phyloP scores from a whole-genome alignment of 352 stramenopile species.

The Phytophthora cajani region DNA sequence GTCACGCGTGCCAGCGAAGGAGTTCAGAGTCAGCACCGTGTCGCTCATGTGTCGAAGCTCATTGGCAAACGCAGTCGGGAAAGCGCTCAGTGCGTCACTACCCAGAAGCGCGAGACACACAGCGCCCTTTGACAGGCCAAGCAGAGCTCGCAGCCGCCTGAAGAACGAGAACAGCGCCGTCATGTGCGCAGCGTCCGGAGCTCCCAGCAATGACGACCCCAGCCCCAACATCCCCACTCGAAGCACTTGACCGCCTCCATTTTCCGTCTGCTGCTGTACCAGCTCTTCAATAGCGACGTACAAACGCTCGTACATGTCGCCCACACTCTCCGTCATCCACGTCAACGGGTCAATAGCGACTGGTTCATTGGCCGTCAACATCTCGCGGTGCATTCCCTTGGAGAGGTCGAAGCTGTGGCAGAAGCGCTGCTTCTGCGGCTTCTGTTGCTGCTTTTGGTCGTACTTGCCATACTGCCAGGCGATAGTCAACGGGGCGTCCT shows the following conservation, averaged over 20 bases:
- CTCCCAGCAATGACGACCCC: constrained; percentile 50
- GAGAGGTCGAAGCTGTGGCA: constrained; percentile 83
- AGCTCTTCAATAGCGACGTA: constrained; percentile 34
- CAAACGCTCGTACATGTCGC: constrained; percentile 40
- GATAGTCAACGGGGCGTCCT: constrained; percentile 52
- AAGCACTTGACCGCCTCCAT: constrained; percentile 35
- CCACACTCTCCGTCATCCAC: background rate
- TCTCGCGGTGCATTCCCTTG: constrained; percentile 56
- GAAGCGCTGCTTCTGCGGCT: constrained; percentile 43
- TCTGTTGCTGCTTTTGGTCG: constrained; percentile 8
- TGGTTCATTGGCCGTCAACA: constrained; percentile 51
- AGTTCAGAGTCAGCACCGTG: constrained; percentile 63
- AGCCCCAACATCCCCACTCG: constrained; percentile 54
- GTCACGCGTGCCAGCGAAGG: constrained; percentile 65
- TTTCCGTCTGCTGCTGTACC: constrained; percentile 15
- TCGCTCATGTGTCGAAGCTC: constrained; percentile 64
- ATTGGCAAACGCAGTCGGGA: constrained; percentile 42
- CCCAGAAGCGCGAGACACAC: constrained; percentile 40
- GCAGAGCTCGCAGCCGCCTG: constrained; percentile 37
- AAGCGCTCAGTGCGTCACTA: constrained; percentile 28
- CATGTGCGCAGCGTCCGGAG: constrained; percentile 48
- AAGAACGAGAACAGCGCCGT: constrained; percentile 49
- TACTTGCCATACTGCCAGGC: constrained; percentile 86
- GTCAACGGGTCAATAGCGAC: constrained; percentile 35
- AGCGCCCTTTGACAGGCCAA: constrained; percentile 24